Evolutionary conservation across 148 eudicot genomes (phyloP).

Genomic region (Chenopodium quinoa): DNA sequence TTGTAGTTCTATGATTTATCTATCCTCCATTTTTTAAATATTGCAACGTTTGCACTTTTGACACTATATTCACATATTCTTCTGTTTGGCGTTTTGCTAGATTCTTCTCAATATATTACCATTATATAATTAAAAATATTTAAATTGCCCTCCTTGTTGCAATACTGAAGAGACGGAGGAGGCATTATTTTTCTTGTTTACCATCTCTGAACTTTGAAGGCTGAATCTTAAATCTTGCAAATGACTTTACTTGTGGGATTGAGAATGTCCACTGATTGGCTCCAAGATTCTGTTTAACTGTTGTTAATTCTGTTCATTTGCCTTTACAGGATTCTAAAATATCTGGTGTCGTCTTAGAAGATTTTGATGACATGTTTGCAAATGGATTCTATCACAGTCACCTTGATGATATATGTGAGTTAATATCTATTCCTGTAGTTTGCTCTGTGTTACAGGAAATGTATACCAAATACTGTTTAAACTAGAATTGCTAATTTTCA

Average conservation of each 20-base stretch:
- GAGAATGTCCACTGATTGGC: not conserved
- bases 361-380: conserved; percentile 66
- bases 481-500: conserved; percentile 7
- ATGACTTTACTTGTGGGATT: not conserved
- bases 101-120: too few species aligned
- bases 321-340: conserved; percentile 59
- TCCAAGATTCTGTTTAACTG: not conserved
- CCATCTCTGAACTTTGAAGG: not conserved
- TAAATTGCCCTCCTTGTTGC: too few species aligned
- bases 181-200: not conserved
- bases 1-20: not conserved
- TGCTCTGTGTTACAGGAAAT: not conserved
- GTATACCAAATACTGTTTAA: not conserved
- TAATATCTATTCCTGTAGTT: conserved; percentile 15
- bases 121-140: too few species aligned
- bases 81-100: too few species aligned
- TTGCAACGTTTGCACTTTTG: too few species aligned
- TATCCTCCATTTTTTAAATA: too few species aligned
- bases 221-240: not conserved
- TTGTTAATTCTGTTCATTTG: not conserved
- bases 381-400: conserved; percentile 89
- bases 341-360: conserved; percentile 83
- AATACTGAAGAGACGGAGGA: too few species aligned
- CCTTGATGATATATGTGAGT: conserved; percentile 79
- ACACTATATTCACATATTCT: too few species aligned